A percentile compares a stretch with the other conserved stretches of the same genome.
Evolutionary conservation across 768 basidiomycete genomes (phyloP).

Genomic region (Psilocybe sp.): DNA sequence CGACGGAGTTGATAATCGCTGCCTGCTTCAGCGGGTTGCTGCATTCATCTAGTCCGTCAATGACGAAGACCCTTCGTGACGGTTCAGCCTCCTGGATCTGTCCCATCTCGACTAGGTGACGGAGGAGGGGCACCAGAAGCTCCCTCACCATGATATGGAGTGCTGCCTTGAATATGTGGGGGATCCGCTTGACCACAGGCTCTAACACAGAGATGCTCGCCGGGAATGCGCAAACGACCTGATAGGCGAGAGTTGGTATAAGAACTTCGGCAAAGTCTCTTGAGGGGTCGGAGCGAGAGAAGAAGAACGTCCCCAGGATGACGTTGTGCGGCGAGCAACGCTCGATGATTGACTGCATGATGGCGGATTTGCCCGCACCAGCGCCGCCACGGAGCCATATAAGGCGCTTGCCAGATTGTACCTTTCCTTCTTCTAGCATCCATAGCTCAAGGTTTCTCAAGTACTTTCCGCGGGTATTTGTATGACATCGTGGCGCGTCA

Average conservation of each 20-base stretch:
- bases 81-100: not conserved
- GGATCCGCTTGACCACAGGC: constrained; percentile 4
- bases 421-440: constrained; percentile 1
- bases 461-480: too few relatives aligned
- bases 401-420: constrained; percentile 1
- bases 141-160: constrained; percentile 7
- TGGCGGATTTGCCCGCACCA: constrained; percentile 16
- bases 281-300: constrained; percentile 1
- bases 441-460: too few relatives aligned
- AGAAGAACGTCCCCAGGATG: constrained; percentile 14
- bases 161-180: constrained; percentile 8
- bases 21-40: not conserved
- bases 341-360: constrained; percentile 14
- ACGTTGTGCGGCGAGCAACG: not conserved
- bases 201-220: constrained; percentile 2
- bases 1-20: not conserved
- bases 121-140: constrained; percentile 6
- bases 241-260: constrained; percentile 13
- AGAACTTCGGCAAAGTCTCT: constrained; percentile 4
- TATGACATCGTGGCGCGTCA: too few relatives aligned
- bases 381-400: constrained; percentile 13
- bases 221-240: constrained; percentile 7
- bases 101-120: not conserved
- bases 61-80: not conserved
- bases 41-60: constrained; percentile 15